A percentile compares a stretch with the other conserved stretches of the same genome.
phyloP scores from a whole-genome alignment of 176 grass and related monocot species.

The barley (Hordeum vulgare) region DNA sequence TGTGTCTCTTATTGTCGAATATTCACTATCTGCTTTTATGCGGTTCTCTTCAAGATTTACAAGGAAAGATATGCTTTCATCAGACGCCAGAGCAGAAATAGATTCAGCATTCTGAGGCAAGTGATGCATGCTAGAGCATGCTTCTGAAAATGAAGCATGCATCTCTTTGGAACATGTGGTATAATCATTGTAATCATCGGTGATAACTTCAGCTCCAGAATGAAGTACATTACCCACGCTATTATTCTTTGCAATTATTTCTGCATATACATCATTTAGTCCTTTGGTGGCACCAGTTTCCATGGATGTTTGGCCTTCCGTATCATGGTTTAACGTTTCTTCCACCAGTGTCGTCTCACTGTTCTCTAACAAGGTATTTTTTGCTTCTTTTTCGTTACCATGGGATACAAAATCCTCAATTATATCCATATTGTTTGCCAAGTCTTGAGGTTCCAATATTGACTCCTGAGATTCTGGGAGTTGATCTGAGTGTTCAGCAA shows the following conservation, averaged over 20 bases:
- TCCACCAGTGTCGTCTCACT: conserved; percentile 23
- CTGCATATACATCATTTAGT: conserved; percentile 21
- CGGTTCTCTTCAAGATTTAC: conserved; percentile 19
- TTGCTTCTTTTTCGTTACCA: conserved; percentile 11
- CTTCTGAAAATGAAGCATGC: conserved; percentile 23
- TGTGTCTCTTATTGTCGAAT: not conserved
- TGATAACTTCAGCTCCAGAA: conserved; percentile 33
- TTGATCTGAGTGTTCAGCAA: conserved; percentile 12
- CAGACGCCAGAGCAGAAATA: conserved; percentile 1
- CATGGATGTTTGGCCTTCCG: conserved; percentile 2
- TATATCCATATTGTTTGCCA: conserved; percentile 17
- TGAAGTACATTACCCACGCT: not conserved
- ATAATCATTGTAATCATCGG: conserved; percentile 3
- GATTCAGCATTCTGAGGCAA: conserved; percentile 20
- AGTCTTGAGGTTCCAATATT: conserved; percentile 10
- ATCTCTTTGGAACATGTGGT: conserved; percentile 15
- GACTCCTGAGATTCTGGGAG: conserved; percentile 29
- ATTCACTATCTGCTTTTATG: conserved; percentile 22
- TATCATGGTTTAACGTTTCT: conserved; percentile 20
- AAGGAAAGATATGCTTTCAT: conserved; percentile 14
- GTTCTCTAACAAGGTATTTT: conserved; percentile 12
- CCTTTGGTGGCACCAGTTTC: not conserved
- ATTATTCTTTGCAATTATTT: conserved; percentile 27
- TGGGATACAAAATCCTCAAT: conserved; percentile 7
- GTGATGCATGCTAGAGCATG: conserved; percentile 9